Evolutionary conservation across 1,284 basidiomycete species (phyloP), one percentile per base, ranked within the genome.

Genomic region (Pseudozyma hubeiensis): DNA sequence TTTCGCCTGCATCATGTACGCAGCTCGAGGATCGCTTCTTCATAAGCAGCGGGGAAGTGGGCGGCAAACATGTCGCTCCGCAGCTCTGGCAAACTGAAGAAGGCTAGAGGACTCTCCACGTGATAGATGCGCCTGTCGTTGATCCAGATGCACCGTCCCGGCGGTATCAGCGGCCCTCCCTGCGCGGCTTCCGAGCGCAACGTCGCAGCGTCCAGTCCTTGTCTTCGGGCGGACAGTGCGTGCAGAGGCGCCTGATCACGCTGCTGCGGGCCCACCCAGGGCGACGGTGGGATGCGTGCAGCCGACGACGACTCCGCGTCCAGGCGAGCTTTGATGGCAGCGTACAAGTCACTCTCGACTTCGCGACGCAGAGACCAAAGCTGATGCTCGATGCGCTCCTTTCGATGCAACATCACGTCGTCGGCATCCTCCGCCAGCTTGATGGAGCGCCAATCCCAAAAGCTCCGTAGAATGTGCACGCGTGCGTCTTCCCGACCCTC

Each of bases 41-140:
- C 81, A 67, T 84, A 84, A 9, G 80, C 80, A 17, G 77, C 76
- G 9, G 82, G 82, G 33, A 84, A 80, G 59, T 84, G 82, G 37
- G 70, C 63, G 1, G 77, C 75, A 63, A 84, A 81, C 81, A 82
- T 79, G 46, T 73, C 65, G 45, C 58, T 51, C 1, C 63, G 53
- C 44, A 81, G 56, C 41, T 81, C 80, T 7, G 82, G 82, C 31
- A 83, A 50, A 56, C 74, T 75, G 70, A 83, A 84, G 64, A 83
- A 84, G 6, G 77, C 62, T 16, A 81, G 51, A 8, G 82, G 80
- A 34, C 70, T 72, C 45, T 70, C 64, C 7, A 84, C 71, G 9
- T 61, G 57, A 56, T 81, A 82, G 49, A 84, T 43, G 31, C 69
- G 68, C 19, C 56, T 53, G 14, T 68, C 61, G 34, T 80, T 58